phyloP scores from a whole-genome alignment of 2,329 filamentous ascomycete genomes.

The Exophiala oligosperma region DNA sequence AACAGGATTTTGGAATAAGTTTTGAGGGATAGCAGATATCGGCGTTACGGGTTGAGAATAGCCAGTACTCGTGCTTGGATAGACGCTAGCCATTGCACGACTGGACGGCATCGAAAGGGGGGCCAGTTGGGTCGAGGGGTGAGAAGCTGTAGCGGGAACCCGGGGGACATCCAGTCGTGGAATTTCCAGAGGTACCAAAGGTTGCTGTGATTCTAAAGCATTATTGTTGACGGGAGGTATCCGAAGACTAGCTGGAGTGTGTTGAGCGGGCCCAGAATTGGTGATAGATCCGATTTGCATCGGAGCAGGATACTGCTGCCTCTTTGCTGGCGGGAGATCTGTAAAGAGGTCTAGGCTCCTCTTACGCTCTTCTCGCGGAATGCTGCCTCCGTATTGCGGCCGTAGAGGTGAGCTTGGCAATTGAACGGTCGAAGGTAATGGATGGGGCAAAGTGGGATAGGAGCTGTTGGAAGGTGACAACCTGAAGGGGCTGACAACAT shows the following conservation, averaged over 20 bases:
- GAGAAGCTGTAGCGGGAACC: conserved; percentile 7
- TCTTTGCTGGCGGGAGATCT: conserved; percentile 60
- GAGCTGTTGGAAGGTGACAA: conserved; percentile 12
- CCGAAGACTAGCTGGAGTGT: conserved; percentile 6
- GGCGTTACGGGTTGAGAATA: conserved; percentile 51
- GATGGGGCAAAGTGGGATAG: conserved; percentile 27
- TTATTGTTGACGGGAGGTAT: conserved; percentile 6
- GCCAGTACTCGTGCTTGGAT: conserved; percentile 57
- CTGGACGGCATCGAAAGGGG: conserved; percentile 36
- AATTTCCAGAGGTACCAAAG: conserved; percentile 29
- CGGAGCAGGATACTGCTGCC: conserved; percentile 31
- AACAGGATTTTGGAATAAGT: conserved; percentile 34
- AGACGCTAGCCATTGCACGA: conserved; percentile 77
- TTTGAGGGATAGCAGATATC: conserved; percentile 35
- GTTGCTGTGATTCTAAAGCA: neutral
- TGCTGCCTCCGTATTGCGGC: conserved; percentile 21
- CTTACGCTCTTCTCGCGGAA: conserved; percentile 54
- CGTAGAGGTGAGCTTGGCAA: conserved; percentile 26
- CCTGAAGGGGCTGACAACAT: conserved; percentile 16
- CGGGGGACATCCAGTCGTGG: conserved; percentile 23
- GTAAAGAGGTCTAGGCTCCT: conserved; percentile 57
- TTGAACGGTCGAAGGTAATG: conserved; percentile 18
- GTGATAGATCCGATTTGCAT: neutral
- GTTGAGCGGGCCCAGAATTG: conserved; percentile 19
- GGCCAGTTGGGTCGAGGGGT: conserved; percentile 25